These are phyloP conservation scores for Solanum chilense DNA, from an alignment of 257 asterid species.

Conservation along the genomic window DNA sequence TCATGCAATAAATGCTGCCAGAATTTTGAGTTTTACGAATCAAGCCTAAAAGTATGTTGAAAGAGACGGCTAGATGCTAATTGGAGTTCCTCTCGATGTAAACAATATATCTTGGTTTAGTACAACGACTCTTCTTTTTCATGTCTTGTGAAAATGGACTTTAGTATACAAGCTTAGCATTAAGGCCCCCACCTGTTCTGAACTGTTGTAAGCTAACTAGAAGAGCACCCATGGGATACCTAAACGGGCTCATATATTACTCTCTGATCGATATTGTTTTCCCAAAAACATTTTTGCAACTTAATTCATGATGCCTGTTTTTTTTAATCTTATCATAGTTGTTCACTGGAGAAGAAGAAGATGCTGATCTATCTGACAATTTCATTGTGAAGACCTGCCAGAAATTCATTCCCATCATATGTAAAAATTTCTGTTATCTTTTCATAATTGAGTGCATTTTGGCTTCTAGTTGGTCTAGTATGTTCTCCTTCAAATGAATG, in stretches of 20 bases:
- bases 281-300: not conserved
- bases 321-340: constrained; percentile 29
- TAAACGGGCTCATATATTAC: not conserved
- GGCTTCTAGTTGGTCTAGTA: not conserved
- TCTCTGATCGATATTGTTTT: not conserved
- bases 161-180: not conserved
- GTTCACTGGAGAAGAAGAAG: constrained; percentile 72
- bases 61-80: not conserved
- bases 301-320: not conserved
- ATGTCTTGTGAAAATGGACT: not conserved
- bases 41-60: not conserved
- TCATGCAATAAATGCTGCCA: not conserved
- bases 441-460: not conserved
- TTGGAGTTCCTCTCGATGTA: not conserved
- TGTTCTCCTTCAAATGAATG: not conserved
- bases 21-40: not conserved
- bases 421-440: constrained; percentile 28
- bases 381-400: constrained; percentile 93
- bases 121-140: not conserved
- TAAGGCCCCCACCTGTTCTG: not conserved
- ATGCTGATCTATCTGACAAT: constrained; percentile 79
- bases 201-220: not conserved
- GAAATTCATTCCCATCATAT: constrained; percentile 86
- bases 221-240: not conserved
- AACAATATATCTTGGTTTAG: not conserved